Conservation (phyloP, 768 basidiomycete species). For the Trametes gibbosa region DNA sequence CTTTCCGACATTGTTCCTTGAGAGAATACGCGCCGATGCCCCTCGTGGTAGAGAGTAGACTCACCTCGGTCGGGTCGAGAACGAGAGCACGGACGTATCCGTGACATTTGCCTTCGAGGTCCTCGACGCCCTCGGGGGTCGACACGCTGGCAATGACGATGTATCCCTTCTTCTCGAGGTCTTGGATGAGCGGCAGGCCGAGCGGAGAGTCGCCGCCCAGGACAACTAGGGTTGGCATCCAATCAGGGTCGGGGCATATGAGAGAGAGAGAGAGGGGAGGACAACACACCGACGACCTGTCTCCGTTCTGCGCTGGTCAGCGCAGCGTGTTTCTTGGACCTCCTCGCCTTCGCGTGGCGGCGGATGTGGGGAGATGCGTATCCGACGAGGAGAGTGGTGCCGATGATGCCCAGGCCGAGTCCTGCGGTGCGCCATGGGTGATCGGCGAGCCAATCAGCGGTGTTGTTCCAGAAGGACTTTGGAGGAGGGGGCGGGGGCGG, state of each 20-base stretch:
- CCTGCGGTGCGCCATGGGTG: conserved; percentile 64
- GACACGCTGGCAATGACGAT: conserved; percentile 81
- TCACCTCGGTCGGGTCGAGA: conserved; percentile 74
- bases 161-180: conserved; percentile 76
- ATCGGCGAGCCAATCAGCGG: conserved; percentile 49
- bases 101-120: conserved; percentile 60
- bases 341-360: conserved; percentile 21
- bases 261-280: conserved; percentile 3
- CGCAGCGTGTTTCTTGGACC: conserved; percentile 22
- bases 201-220: conserved; percentile 77
- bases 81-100: conserved; percentile 83
- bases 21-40: too few species aligned
- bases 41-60: conserved; percentile 18
- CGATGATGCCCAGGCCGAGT: conserved; percentile 54
- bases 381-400: conserved; percentile 59
- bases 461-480: conserved; percentile 43
- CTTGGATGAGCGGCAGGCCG: conserved; percentile 68
- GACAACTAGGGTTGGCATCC: conserved; percentile 48
- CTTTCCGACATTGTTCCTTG: too few species aligned
- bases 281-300: conserved; percentile 43
- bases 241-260: conserved; percentile 3
- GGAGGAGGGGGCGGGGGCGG: conserved; percentile 54
- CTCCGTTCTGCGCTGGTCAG: conserved; percentile 38
- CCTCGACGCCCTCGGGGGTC: conserved; percentile 59
- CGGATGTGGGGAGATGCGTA: conserved; percentile 38